Conservation (phyloP, 2,329 filamentous ascomycete species). For the Aureobasidium mangrovei region DNA sequence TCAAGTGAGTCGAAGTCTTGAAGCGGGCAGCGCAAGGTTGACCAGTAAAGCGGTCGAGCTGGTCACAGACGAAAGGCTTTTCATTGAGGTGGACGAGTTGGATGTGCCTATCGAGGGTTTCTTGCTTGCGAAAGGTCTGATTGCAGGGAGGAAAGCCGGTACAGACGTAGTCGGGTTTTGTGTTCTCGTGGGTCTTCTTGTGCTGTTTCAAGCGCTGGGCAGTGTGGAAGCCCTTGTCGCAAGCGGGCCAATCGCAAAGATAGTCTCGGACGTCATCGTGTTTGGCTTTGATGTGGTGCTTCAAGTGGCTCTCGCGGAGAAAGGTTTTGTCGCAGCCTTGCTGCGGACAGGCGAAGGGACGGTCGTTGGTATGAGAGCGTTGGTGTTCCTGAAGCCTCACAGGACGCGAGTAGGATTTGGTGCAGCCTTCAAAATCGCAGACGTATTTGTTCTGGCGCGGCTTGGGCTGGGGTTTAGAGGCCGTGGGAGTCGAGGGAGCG, state of each 20-base stretch:
- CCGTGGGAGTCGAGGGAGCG: constrained; percentile 20
- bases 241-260: constrained; percentile 62
- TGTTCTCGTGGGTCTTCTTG: constrained; percentile 62
- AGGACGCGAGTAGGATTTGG: constrained; percentile 80
- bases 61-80: constrained; percentile 62
- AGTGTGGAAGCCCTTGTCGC: constrained; percentile 72
- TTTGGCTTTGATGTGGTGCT: constrained; percentile 73
- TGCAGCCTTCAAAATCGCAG: constrained; percentile 66
- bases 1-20: constrained; percentile 61
- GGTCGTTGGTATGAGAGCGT: constrained; percentile 76
- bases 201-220: constrained; percentile 70
- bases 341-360: constrained; percentile 65
- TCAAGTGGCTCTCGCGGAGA: constrained; percentile 75
- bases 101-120: constrained; percentile 77
- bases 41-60: constrained; percentile 45
- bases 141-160: constrained; percentile 60
- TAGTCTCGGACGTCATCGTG: constrained; percentile 65
- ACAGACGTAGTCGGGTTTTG: constrained; percentile 66
- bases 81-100: constrained; percentile 64
- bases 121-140: constrained; percentile 76
- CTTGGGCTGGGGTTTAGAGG: constrained; percentile 24
- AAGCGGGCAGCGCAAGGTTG: constrained; percentile 59
- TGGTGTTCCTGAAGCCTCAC: constrained; percentile 71
- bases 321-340: constrained; percentile 73
- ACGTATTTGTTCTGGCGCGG: constrained; percentile 64